Evolutionary conservation across 106 monocot species (phyloP), one percentile per base, ranked within the genome.

Genomic region (Apostasia shenzhenica): DNA sequence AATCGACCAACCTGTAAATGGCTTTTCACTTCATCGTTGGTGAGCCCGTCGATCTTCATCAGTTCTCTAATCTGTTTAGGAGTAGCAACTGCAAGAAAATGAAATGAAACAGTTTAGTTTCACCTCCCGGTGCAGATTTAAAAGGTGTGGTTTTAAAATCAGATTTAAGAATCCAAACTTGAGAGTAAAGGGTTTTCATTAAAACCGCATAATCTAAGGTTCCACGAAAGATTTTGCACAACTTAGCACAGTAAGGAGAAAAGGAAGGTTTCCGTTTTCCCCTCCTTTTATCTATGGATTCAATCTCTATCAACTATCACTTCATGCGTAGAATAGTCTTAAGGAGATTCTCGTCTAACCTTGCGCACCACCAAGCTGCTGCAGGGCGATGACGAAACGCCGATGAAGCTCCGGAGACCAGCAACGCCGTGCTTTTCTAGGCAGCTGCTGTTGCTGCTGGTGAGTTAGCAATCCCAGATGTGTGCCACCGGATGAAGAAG

Each of bases 361-460:
- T 83, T 88, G 90, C 37, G 94, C 72, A 1, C 94, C 94, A 44
- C 94, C 94, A 53, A 94, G 90, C 53, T 91, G 90, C 43, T 85
- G 77, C 6, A 94, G 77, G 26, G 88, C 82, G 8, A 62, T 40
- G 57, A 94, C 81, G 68, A 94, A 94, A 26, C 82, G 79, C 12
- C 94, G 87, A 72, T 94, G 94, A 5, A 94, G 88, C 81, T 94
- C 94, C 53, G 85, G 87, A 43, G 94, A 94, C 94, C 94, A 94
- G 85, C 94, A 94, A 6, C 94, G 67, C 75, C 94, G 70, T n/a
- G 83, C 77, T 81, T 94, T 94, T 67, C 90, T 83, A 12, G 78
- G 60, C 52, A 11, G 69, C 50, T 68, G 72, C 55, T 60, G 73
- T 26, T 60, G 70, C 12, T 63, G 69, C 72, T 67, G 76, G 41